These are phyloP conservation scores for Neopestalotiopsis rosae DNA, from an alignment of 2,329 filamentous ascomycete species.

Conservation along the genomic window DNA sequence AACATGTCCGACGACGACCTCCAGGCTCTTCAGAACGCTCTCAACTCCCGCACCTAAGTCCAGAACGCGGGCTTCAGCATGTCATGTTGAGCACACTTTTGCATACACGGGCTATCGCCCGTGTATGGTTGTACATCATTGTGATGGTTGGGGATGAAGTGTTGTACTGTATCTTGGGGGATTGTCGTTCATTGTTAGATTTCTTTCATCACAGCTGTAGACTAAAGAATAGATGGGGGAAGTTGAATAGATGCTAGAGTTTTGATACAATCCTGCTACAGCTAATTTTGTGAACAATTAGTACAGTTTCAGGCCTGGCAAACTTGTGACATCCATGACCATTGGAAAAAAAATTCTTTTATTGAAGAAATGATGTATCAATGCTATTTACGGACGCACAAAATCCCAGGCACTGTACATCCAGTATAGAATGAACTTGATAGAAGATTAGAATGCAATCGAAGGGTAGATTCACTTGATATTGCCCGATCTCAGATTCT, in stretches of 20 bases:
- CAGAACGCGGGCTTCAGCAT: neutral
- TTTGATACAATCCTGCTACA: neutral
- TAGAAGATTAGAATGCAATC: no score
- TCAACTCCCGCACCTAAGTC: constrained; percentile 10
- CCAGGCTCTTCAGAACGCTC: constrained; percentile 11
- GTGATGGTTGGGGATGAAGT: neutral
- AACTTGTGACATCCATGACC: no score
- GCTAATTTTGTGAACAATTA: no score
- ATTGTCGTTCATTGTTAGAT: neutral
- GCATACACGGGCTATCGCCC: neutral
- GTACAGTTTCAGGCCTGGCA: no score
- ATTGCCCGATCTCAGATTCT: no score
- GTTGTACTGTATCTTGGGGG: neutral
- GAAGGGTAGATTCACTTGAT: no score
- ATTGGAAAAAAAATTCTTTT: no score
- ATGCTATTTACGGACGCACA: no score
- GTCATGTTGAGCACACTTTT: neutral
- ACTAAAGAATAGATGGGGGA: neutral
- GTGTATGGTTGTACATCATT: neutral
- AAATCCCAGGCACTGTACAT: no score
- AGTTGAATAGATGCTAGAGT: neutral
- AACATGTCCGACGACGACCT: constrained; percentile 15
- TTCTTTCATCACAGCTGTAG: neutral
- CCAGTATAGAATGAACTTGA: no score
- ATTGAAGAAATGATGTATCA: no score